Base-by-base conservation (phyloP, 2,329 filamentous ascomycete species). In the Trichoderma atrobrunneum region DNA sequence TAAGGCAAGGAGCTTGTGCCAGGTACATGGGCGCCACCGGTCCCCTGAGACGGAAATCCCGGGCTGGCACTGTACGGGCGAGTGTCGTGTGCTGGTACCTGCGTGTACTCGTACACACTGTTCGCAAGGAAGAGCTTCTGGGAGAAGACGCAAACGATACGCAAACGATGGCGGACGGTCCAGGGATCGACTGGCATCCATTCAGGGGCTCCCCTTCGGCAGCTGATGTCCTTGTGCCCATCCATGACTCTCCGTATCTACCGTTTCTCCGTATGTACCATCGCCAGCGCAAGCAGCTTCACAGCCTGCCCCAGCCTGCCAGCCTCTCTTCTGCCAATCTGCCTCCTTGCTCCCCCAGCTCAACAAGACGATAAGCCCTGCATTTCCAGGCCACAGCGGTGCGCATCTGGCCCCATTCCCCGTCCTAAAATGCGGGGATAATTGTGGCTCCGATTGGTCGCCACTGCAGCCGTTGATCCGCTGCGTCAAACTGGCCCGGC, bases 401-500 rank as follows among this genome's bases (percentile, higher is more conserved):
- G 43, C 36, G 36, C 60, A 68, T 68, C 71, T 64, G 43, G 64
- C 11, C 60, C 67, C 60, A 36, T 63, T 63, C 48, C 63, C 59
- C 59, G 66, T 70, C 71, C 65, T 51, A 65, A 65, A 72, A 72
- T 72, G 71, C 71, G 71, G 71, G 71, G 71, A 71, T 64, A 51
- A 5, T 30, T 51, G 57, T 28, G 43, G 43, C 71, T 54, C 71
- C 71, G 60, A 72, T 72, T 72, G 71, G 71, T 30, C 67, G 48
- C 60, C 67, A 63, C 51, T 18, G 7, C 32, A 7, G 62, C 66
- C 64, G 64, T 67, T 72, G 71, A 70, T 71, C 65, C 71, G 71
- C 65, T 36, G 59, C 63, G 65, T 62, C 64, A 72, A 43, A 62
- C 24, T 54, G 36, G 43, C 66, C 71, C 70, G 71, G 71, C 66